Evolutionary conservation across 441 rosid genomes (phyloP).

Genomic region (Populus trichocarpa): DNA sequence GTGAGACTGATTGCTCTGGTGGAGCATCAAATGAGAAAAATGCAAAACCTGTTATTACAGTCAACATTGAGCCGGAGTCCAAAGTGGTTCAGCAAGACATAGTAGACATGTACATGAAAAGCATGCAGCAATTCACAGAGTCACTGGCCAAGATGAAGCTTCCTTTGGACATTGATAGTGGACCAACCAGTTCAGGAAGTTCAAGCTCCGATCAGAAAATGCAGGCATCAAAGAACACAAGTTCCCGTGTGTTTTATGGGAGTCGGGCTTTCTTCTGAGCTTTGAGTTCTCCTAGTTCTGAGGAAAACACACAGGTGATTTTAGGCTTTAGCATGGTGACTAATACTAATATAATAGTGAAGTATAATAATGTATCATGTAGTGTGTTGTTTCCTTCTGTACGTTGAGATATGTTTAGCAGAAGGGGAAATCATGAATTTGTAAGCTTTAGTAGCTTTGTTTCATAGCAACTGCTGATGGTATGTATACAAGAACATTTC

Average conservation of each 20-base stretch:
- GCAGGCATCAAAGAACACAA: conserved; percentile 53
- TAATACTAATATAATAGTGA: conserved; percentile 65
- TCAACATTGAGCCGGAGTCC: conserved; percentile 68
- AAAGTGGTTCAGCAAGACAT: conserved; percentile 89
- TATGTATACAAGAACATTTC: conserved; percentile 40
- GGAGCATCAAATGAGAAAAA: conserved; percentile 37
- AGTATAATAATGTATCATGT: conserved; percentile 48
- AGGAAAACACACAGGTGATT: conserved; percentile 56
- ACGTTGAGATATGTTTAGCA: conserved; percentile 45
- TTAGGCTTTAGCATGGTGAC: conserved; percentile 54
- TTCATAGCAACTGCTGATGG: conserved; percentile 33
- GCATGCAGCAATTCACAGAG: conserved; percentile 99
- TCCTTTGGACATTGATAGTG: conserved; percentile 77
- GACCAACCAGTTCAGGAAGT: conserved; percentile 70
- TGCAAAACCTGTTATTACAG: conserved; percentile 43
- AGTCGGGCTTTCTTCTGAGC: conserved; percentile 96
- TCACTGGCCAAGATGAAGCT: conserved; percentile 99
- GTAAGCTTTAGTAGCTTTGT: conserved; percentile 37
- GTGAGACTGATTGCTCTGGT: conserved; percentile 46
- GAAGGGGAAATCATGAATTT: conserved; percentile 44
- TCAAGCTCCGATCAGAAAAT: conserved; percentile 79
- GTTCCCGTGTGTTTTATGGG: conserved; percentile 94
- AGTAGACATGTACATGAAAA: conserved; percentile 97
- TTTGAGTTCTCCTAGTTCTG: conserved; percentile 23
- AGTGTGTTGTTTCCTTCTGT: conserved; percentile 52